Evolutionary conservation across 768 basidiomycete genomes (phyloP).

Genomic region (Clathrus columnatus): DNA sequence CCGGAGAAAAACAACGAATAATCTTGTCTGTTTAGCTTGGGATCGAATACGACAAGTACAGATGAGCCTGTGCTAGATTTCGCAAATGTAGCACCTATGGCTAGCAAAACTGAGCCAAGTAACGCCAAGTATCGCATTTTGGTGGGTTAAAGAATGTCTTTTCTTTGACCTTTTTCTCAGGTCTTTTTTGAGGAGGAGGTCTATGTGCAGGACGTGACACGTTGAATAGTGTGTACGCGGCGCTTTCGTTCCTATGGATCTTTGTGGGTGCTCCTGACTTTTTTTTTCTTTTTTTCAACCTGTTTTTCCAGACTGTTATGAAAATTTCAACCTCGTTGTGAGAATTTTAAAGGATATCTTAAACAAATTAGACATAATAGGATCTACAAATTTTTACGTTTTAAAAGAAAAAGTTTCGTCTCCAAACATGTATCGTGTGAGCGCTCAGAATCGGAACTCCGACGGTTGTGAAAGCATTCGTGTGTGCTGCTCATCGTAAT

Average conservation of each 20-base stretch:
- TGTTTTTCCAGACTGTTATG: too few species aligned
- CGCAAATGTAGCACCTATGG: slow-evolving; percentile 26
- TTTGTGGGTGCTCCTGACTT: background rate
- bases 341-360: too few species aligned
- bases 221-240: background rate
- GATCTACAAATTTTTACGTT: too few species aligned
- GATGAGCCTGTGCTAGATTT: slow-evolving; percentile 75
- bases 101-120: background rate
- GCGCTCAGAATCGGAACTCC: background rate
- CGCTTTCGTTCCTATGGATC: background rate
- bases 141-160: background rate
- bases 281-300: background rate
- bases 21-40: slow-evolving; percentile 49
- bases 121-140: slow-evolving; percentile 3
- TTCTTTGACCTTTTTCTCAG: background rate
- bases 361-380: too few species aligned
- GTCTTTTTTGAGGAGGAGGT: background rate
- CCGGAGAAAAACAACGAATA: slow-evolving; percentile 80
- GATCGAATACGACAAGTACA: slow-evolving; percentile 80
- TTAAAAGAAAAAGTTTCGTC: too few species aligned
- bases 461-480: background rate
- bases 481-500: background rate
- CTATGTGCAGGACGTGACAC: background rate
- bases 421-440: too few species aligned
- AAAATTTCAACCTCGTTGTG: too few species aligned